Evolutionary conservation across 257 asterid genomes (phyloP).

Genomic region (Ballota nigra): DNA sequence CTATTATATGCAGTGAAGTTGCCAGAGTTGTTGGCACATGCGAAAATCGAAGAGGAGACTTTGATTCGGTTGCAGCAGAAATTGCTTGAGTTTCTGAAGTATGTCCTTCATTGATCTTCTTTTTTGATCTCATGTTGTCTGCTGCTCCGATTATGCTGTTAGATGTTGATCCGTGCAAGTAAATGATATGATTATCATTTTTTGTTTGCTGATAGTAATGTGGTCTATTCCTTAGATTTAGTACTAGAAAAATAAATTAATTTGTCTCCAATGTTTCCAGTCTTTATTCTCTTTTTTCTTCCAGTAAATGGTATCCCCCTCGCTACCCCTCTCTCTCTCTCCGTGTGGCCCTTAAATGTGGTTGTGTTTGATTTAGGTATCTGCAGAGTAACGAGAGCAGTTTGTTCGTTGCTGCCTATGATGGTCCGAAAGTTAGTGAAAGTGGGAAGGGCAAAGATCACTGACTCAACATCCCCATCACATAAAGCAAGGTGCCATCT

Average conservation of each 20-base stretch:
- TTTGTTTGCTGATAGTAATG: too few relatives aligned
- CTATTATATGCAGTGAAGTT: conserved; percentile 70
- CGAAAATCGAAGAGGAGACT: conserved; percentile 79
- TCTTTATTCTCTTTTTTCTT: not conserved
- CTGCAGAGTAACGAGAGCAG: conserved; percentile 68
- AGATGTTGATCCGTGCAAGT: not conserved
- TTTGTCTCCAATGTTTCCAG: not conserved
- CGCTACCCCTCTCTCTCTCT: too few relatives aligned
- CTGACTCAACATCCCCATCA: conserved; percentile 34
- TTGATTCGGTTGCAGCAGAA: conserved; percentile 69
- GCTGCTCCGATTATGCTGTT: not conserved
- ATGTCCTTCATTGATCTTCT: conserved; percentile 24
- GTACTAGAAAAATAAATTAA: too few relatives aligned
- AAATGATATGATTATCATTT: not conserved
- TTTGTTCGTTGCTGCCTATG: conserved; percentile 65
- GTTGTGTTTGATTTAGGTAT: conserved; percentile 49
- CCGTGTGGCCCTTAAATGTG: not conserved
- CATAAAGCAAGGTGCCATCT: too few relatives aligned
- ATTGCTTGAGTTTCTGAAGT: conserved; percentile 85
- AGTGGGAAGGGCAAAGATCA: conserved; percentile 53
- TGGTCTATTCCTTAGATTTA: not conserved
- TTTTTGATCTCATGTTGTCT: not conserved
- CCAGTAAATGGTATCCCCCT: not conserved
- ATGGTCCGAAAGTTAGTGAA: conserved; percentile 49
- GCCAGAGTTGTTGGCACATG: too few relatives aligned